Percentiles rank a stretch among this genome's conserved stretches.
Conservation (phyloP, 2,329 filamentous ascomycete species). For the Penicillium sp. region DNA sequence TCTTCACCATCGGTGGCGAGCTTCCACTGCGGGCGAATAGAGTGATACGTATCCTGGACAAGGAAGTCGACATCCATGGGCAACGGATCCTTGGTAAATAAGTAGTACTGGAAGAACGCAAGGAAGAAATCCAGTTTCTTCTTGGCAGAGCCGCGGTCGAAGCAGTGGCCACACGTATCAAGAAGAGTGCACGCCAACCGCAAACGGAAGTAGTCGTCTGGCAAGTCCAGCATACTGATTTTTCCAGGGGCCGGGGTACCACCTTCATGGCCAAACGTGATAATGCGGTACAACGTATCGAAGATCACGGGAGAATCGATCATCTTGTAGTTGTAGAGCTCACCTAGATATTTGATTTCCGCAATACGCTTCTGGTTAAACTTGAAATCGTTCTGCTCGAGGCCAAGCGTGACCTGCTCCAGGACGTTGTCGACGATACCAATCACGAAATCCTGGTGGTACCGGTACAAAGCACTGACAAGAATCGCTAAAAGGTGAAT, state of each 20-base stretch:
- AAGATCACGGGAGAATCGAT: slow-evolving; percentile 94
- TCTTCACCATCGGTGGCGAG: slow-evolving; percentile 77
- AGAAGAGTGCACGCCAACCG: slow-evolving; percentile 84
- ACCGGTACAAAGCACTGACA: slow-evolving; percentile 81
- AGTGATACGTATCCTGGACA: slow-evolving; percentile 83
- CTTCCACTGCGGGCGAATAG: slow-evolving; percentile 90
- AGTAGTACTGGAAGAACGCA: slow-evolving; percentile 92
- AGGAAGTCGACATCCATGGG: slow-evolving; percentile 98
- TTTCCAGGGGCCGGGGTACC: slow-evolving; percentile 78
- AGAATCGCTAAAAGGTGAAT: slow-evolving; percentile 91
- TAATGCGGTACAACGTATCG: slow-evolving; percentile 88
- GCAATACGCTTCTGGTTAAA: slow-evolving; percentile 93
- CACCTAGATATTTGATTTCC: slow-evolving; percentile 92
- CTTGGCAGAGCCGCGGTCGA: slow-evolving; percentile 85
- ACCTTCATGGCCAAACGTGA: slow-evolving; percentile 83
- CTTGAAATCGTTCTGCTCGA: slow-evolving; percentile 96
- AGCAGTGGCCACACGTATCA: slow-evolving; percentile 95
- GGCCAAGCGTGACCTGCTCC: slow-evolving; percentile 79
- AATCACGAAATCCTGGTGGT: slow-evolving; percentile 88
- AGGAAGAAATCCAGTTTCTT: slow-evolving; percentile 98
- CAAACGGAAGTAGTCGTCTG: slow-evolving; percentile 95
- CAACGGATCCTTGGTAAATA: slow-evolving; percentile 80
- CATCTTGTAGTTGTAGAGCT: slow-evolving; percentile 97
- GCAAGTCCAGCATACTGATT: slow-evolving; percentile 75
- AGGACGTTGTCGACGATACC: slow-evolving; percentile 88